These are phyloP conservation scores for Fusarium keratoplasticum DNA, from an alignment of 2,329 filamentous ascomycete species.

Conservation along the genomic window DNA sequence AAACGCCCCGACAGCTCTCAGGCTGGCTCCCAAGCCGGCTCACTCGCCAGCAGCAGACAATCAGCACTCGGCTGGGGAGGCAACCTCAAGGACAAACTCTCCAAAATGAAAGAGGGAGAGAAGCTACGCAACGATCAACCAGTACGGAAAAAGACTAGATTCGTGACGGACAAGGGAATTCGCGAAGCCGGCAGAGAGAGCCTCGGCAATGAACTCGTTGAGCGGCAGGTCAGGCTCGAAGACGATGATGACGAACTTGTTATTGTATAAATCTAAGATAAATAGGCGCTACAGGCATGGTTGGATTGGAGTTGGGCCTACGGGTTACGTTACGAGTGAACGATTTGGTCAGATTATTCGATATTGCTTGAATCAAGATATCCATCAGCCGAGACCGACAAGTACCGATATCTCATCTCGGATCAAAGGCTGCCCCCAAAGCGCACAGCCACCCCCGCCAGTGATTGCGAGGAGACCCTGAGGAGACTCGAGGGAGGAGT, in stretches of 20 bases:
- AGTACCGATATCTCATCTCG: not conserved
- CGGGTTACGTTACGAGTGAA: slow-evolving; percentile 44
- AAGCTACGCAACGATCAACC: slow-evolving; percentile 57
- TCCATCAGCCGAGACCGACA: not conserved
- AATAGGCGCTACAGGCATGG: slow-evolving; percentile 32
- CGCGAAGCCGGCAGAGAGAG: slow-evolving; percentile 82
- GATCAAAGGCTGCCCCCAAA: not conserved
- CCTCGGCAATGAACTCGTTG: slow-evolving; percentile 64
- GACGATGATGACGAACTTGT: slow-evolving; percentile 66
- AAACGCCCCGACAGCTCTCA: slow-evolving; percentile 62
- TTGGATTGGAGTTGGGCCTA: slow-evolving; percentile 36
- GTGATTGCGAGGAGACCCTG: not conserved
- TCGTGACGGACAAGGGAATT: slow-evolving; percentile 82
- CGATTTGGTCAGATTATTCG: slow-evolving; percentile 34
- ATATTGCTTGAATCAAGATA: slow-evolving; percentile 31
- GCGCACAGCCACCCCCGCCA: slow-evolving; percentile 1
- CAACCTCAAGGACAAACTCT: slow-evolving; percentile 65
- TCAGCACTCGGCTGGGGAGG: slow-evolving; percentile 68
- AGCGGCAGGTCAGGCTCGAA: slow-evolving; percentile 51
- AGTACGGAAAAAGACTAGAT: slow-evolving; percentile 80
- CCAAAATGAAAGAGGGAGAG: slow-evolving; percentile 72
- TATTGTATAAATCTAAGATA: slow-evolving; percentile 52
- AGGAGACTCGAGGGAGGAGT: not conserved
- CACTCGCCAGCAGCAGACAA: slow-evolving; percentile 40
- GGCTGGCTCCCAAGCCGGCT: slow-evolving; percentile 54